Base-by-base conservation (phyloP, 352 stramenopile species). In the Elongisporangium undulatum region DNA sequence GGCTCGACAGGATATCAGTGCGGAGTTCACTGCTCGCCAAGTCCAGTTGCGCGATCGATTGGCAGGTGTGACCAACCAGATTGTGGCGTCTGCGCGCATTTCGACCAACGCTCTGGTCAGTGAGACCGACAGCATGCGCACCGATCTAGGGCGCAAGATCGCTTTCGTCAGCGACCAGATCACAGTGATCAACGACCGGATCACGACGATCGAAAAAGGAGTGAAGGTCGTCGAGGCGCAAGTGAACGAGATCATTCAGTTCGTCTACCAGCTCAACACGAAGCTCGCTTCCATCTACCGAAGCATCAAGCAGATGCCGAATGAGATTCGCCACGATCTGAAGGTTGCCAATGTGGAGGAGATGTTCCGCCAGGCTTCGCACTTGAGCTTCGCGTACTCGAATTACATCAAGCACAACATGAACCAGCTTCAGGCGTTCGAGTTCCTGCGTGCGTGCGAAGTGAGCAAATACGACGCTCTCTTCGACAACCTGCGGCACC, bases 391-490 rank as follows among this genome's bases (percentile, higher is more conserved):
- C 20, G 57, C 57, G 19, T 63, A 63, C 57, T 39, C 57, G 38
- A 63, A 63, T 51, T 63, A 63, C 51, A 56, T 63, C 50, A 63
- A 63, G 51, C 50, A 63, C 57, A 63, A 29, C 22, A 63, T 63
- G 57, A 53, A 53, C 17, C 57, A 63, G 38, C 51, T 63, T 2
- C 57, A 63, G 57, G 57, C 50, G 16, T 56, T 57, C 23, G 57
- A 63, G 57, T 63, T 63, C 20, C 12, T 63, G 17, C 57, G 52
- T 15, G 34, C 51, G 39, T 63, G 57, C 38, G 51, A 63, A 39
- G 57, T 24, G 7, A 39, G 21, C 9, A 20, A 22, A 12, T 38
- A 63, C 10, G 20, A 22, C 20, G 20, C 56, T 51, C 57, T 63
- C 15, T 63, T 58, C 17, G 50, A 63, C 29, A 57, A 53, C 16